Evolutionary conservation across 148 eudicot genomes (phyloP), one percentile per base, ranked within the genome.

Genomic region (Rhododendron henanense): DNA sequence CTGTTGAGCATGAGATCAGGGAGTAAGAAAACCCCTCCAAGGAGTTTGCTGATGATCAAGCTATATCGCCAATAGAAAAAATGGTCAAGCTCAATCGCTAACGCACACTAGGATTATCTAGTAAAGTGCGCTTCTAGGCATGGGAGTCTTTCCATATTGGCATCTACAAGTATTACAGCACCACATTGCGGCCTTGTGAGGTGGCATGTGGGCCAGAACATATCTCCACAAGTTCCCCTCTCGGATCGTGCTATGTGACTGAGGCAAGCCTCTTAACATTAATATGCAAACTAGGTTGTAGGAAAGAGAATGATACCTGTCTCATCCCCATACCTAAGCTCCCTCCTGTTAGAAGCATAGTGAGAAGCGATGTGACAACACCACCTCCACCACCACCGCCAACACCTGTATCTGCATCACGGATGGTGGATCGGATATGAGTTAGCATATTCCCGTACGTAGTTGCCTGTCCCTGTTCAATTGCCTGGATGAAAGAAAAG

Each of bases 331-430:
- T 57, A 25, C 86, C 88, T 82, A 74, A 85, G 82, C 91, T 92
- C 69, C 94, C 94, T 83, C 94, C 94, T 2, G 89, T 88, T 82
- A 92, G 57, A 84, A 92, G 94, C 94, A 92, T 92, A 67, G 91
- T 86, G 33, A 92, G 88, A 59, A 92, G 90, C 19, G 94, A 84
- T 23, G 94, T 87, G 55, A 89, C 90, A 50, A 80, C 84, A 31
- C 91, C 90, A 61, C 90, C 91, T 9, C 88, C 90, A 23, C 18
- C 67, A 21, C 11, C 11, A 51, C 55, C 45, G 9, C 88, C 90
- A 23, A 81, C 5, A 76, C 83, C 88, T 41, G 48, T 81, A 15
- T 85, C 88, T 5, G 85, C 85, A 55, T 84, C 87, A 18, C 89
- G 88, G 67, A 92, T 92, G 59, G 91, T 90, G 19, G 94, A 85